Base-by-base conservation (phyloP, 169 alveolate species). In the Babesia ovis region DNA sequence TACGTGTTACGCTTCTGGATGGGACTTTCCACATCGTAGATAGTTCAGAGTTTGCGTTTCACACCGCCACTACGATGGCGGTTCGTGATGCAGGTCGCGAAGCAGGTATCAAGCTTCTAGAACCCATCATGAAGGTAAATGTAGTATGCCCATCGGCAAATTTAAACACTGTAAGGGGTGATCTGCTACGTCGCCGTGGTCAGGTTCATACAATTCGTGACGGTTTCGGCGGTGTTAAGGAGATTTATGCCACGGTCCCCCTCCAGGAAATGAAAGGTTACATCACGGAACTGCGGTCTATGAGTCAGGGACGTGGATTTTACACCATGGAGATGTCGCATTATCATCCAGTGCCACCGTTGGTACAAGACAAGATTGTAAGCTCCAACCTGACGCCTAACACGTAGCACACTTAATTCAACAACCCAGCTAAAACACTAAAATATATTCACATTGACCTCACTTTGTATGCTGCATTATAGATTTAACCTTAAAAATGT, bases 91-190 rank as follows among this genome's bases (percentile, higher is more conserved):
- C 94, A 4, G 94, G 94, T 34, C 62, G 79, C 20, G 66, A 85
- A 70, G 90, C 93, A 8, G 68, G 86, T 29, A 90, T 92, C 39
- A 69, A 73, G 32, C 90, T 95, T 39, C 72, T 95, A 58, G 97
- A 94, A 85, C 98, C 97, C 46, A 87, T 90, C 59, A 92, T 95
- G 98, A 91, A 85, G 70, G 95, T 91, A 0, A 45, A 86, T 48
- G 85, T 91, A 27, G 66, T 75, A 25, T 81, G 93, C 31, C 97
- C 97, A 6, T 86, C 72, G 46, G 90, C 69, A 35, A 85, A 85
- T 70, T 80, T 89, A 67, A 92, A 93, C 56, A 68, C 67, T 56
- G 79, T 93, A 41, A 66, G 93, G 18, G 89, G 89, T 1, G 95
- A 92, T 79, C 83, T 92, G 43, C 62, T 90, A 27, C 85, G 91